These are phyloP conservation scores for Scleroderma bovista DNA, from an alignment of 768 basidiomycete species.

Conservation along the genomic window DNA sequence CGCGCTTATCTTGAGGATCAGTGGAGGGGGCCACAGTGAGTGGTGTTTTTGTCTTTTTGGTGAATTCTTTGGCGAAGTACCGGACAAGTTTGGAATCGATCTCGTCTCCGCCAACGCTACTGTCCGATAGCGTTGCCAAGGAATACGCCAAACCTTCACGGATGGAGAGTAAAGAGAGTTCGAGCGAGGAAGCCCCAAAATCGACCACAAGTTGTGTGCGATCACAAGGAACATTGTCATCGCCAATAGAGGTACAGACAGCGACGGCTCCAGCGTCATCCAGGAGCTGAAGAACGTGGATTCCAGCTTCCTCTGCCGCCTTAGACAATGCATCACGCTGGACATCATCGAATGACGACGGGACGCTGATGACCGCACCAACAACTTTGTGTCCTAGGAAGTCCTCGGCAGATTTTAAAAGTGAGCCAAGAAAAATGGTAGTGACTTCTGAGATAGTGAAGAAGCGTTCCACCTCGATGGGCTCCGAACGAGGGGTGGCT, in stretches of 20 bases:
- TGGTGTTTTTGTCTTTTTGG: conserved; percentile 85
- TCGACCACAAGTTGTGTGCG: conserved; percentile 80
- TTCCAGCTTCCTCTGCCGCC: conserved; percentile 75
- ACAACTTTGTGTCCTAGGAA: conserved; percentile 78
- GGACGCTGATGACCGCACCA: conserved; percentile 81
- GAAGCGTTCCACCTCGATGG: conserved; percentile 58
- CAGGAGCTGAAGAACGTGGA: conserved; percentile 79
- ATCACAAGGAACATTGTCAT: conserved; percentile 44
- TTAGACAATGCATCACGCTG: conserved; percentile 68
- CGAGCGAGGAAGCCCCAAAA: conserved; percentile 69
- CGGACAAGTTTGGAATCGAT: conserved; percentile 82
- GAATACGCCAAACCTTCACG: conserved; percentile 69
- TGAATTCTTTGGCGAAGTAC: conserved; percentile 93
- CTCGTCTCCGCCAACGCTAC: conserved; percentile 54
- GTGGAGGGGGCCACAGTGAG: conserved; percentile 60
- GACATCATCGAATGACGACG: conserved; percentile 62
- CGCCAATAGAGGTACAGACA: conserved; percentile 45
- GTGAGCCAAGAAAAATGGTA: conserved; percentile 77
- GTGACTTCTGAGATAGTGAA: conserved; percentile 82
- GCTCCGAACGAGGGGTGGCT: conserved; percentile 70
- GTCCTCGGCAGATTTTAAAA: conserved; percentile 83
- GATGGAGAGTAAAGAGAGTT: conserved; percentile 64
- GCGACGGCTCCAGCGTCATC: conserved; percentile 79
- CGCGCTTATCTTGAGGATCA: conserved; percentile 63
- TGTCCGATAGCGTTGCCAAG: conserved; percentile 46